A percentile compares a stretch with the other conserved stretches of the same genome.
These are phyloP conservation scores for Pythium dissotocum DNA, from an alignment of 352 stramenopile genomes.

Conservation along the genomic window DNA sequence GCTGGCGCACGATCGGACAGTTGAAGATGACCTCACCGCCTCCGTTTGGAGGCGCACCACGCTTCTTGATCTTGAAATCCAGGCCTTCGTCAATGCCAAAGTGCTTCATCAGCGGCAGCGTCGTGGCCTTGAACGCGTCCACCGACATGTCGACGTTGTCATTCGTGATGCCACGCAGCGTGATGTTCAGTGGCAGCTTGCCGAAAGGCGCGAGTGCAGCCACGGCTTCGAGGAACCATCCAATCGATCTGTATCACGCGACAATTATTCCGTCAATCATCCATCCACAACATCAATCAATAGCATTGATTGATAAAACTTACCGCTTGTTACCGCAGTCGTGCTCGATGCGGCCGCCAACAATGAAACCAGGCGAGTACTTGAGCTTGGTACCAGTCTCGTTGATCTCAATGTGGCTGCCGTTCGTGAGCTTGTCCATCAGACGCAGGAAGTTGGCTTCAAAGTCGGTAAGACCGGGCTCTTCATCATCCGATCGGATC, in stretches of 20 bases:
- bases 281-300: background rate
- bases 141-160: slow-evolving; percentile 90
- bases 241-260: slow-evolving; percentile 71
- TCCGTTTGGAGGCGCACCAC: slow-evolving; percentile 86
- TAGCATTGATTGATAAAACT: background rate
- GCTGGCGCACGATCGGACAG: slow-evolving; percentile 94
- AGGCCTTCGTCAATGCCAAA: slow-evolving; percentile 95
- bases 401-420: slow-evolving; percentile 98
- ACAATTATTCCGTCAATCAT: background rate
- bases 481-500: slow-evolving; percentile 94
- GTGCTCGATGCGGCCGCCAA: slow-evolving; percentile 94
- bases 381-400: slow-evolving; percentile 97
- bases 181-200: slow-evolving; percentile 94
- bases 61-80: slow-evolving; percentile 89
- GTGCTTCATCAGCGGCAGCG: slow-evolving; percentile 93
- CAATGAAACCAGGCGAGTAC: slow-evolving; percentile 96
- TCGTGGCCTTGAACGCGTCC: slow-evolving; percentile 95
- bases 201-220: slow-evolving; percentile 97
- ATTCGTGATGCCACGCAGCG: slow-evolving; percentile 96
- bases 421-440: slow-evolving; percentile 97
- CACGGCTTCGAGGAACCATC: slow-evolving; percentile 98
- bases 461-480: slow-evolving; percentile 94
- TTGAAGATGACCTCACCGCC: slow-evolving; percentile 92
- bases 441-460: slow-evolving; percentile 97
- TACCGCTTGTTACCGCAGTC: slow-evolving; percentile 89